Base-by-base conservation (phyloP, 257 asterid species). In the Scutellaria barbata region DNA sequence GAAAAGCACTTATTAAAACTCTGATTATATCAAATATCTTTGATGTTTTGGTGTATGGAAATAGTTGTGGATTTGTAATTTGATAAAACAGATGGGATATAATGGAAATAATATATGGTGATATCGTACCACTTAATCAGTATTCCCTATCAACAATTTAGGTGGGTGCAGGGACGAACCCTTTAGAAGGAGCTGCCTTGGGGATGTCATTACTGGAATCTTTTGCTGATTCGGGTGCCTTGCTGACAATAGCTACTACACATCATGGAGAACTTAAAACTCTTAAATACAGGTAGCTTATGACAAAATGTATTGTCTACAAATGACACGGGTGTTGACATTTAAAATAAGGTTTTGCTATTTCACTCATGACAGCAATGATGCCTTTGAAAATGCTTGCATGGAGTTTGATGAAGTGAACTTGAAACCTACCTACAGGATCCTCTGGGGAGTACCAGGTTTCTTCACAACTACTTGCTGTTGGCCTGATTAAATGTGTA, bases 401-500 rank as follows among this genome's bases (percentile, higher is more conserved):
- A 87, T 95, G 98, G 99, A 95, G 84, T 95, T 89, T 56, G 99
- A 92, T 68, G 99, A 95, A 83, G 89, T 82, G 82, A 85, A 88
- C 75, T 82, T 92, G 85, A 92, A 83, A 83, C 99, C 99, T 68
- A 89, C 99, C 48, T 95, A 86, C 81, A 83, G 92, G 84, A 89
- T 95, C 80, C 96, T 95, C 73, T 91, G 98, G 99, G 99, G 99
- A 78, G 85, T 95, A 68, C 98, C 99, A 88, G 99, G 99, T 94
- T 56, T 68, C 40, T 16, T 52, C 45, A 16, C 39, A 35, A 50
- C 56, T 72, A 42, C 37, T 55, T 72, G 47, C 25, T 63, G 70
- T 54, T 66, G 51, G 66, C 71, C 64, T 45, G 71, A 20, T 50
- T 54, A 66, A 51, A 59, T 52, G 39, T 65, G 66, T 20, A 59